Conservation (phyloP, 352 stramenopile genomes). For the Globisporangium perplexum region DNA sequence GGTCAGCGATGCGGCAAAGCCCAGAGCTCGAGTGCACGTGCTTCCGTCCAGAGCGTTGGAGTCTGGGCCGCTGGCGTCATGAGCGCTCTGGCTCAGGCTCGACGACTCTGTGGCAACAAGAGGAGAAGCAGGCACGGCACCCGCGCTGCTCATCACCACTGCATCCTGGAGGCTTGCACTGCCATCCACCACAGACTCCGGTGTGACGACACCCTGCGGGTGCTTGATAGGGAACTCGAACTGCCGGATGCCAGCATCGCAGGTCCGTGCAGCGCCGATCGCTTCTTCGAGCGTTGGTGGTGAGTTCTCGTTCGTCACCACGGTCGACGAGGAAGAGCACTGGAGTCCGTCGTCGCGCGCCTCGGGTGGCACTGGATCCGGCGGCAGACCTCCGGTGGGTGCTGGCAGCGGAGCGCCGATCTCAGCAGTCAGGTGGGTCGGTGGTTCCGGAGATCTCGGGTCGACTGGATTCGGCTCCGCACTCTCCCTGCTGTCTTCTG, state of each 20-base stretch:
- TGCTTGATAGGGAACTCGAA: not conserved
- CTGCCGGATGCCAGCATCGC: not conserved
- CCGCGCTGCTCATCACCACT: not conserved
- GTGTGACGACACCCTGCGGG: not conserved
- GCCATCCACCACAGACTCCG: too few relatives aligned
- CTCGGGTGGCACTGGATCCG: too few relatives aligned
- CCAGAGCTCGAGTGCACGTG: not conserved
- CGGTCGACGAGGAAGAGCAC: not conserved
- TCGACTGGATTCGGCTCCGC: not conserved
- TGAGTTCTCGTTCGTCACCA: not conserved
- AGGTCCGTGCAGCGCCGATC: not conserved
- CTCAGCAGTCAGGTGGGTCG: too few relatives aligned
- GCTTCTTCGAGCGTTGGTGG: not conserved
- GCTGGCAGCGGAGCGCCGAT: not conserved
- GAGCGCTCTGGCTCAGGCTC: not conserved
- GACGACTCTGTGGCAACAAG: not conserved
- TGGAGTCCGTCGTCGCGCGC: not conserved
- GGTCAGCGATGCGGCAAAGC: conserved; percentile 16
- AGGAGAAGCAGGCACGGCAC: not conserved
- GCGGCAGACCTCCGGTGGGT: not conserved
- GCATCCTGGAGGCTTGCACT: not conserved
- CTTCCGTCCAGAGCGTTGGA: not conserved
- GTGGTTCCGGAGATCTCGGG: not conserved
- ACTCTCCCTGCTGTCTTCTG: too few relatives aligned
- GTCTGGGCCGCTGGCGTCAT: not conserved